Evolutionary conservation across 129 eudicot genomes (phyloP).

Genomic region (Logfia minima): DNA sequence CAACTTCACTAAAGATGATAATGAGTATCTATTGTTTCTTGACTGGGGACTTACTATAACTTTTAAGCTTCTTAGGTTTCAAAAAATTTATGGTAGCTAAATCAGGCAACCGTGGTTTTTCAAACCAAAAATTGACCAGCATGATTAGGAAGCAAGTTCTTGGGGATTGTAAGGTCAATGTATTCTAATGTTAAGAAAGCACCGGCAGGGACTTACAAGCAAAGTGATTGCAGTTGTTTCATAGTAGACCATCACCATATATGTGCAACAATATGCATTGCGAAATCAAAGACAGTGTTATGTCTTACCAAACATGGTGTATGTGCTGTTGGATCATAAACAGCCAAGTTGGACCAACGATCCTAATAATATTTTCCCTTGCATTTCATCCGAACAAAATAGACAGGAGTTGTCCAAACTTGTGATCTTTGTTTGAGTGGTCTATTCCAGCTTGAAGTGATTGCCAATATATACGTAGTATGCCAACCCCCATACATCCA

Average conservation of each 20-base stretch:
- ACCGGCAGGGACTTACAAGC: neutral
- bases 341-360: neutral
- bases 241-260: neutral
- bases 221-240: neutral
- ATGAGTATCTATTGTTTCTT: neutral
- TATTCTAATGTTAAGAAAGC: neutral
- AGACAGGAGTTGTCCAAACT: neutral
- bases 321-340: neutral
- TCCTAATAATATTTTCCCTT: neutral
- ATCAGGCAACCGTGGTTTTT: neutral
- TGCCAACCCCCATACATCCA: neutral
- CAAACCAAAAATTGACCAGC: neutral
- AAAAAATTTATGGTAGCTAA: slow-evolving; percentile 14
- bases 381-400: neutral
- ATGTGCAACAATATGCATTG: neutral
- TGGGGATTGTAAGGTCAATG: slow-evolving; percentile 4
- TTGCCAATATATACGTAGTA: neutral
- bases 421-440: neutral
- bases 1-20: slow-evolving; percentile 5
- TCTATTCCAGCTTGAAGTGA: neutral
- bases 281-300: neutral
- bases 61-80: slow-evolving; percentile 15
- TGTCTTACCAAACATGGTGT: neutral
- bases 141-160: slow-evolving; percentile 3
- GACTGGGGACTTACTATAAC: neutral